Evolutionary conservation across 2,329 filamentous ascomycete species (phyloP).

Genomic region (Ceratocystis smalleyi): DNA sequence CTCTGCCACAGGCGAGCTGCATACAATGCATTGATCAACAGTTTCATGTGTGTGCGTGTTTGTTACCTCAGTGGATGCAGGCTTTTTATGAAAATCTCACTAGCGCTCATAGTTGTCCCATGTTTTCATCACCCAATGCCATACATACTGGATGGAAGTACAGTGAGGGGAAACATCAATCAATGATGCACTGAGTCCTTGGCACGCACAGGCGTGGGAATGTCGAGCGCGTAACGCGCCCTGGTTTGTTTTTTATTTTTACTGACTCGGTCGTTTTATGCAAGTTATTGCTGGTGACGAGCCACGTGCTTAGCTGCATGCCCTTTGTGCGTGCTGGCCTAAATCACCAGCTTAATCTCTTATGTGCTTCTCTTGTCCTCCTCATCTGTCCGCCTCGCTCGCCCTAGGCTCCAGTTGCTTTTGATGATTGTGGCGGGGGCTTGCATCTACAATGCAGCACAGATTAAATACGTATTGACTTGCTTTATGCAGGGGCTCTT

Average conservation of each 20-base stretch:
- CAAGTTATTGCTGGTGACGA: not conserved
- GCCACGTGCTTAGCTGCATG: not conserved
- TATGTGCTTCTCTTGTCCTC: not conserved
- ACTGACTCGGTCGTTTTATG: not conserved
- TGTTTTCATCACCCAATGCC: no score
- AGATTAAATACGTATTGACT: not conserved
- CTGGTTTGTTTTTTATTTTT: not conserved
- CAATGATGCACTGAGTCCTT: no score
- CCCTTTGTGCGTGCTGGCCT: no score
- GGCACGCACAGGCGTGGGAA: not conserved
- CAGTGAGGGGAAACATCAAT: no score
- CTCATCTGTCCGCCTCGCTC: not conserved
- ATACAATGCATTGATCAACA: not conserved
- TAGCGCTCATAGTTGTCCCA: not conserved
- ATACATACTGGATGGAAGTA: no score
- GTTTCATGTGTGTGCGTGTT: not conserved
- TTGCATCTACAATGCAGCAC: not conserved
- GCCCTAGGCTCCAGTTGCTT: not conserved
- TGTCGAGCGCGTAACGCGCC: no score
- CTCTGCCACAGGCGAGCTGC: not conserved
- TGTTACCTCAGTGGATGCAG: not conserved
- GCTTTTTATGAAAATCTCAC: not conserved
- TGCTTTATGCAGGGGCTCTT: not conserved
- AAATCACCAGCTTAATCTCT: not conserved
- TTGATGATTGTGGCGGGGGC: not conserved